These are phyloP conservation scores for Sphagnum fallax DNA, from an alignment of 228 moss, liverwort and hornwort genomes.

Conservation along the genomic window DNA sequence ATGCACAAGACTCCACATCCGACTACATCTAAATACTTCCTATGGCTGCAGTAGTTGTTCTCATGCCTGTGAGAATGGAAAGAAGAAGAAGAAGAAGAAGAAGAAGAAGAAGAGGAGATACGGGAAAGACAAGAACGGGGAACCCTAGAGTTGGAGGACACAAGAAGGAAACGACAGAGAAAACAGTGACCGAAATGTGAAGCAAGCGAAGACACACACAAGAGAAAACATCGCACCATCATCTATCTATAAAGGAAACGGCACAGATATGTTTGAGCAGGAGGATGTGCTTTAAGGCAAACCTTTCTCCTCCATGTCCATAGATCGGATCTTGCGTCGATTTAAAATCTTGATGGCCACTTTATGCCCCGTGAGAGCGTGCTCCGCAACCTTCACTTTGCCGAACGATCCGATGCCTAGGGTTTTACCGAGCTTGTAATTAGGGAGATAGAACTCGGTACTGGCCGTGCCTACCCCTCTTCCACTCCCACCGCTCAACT, in stretches of 20 bases:
- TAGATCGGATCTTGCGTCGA: slow-evolving; percentile 40
- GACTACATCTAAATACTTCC: too few species aligned
- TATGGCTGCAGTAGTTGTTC: too few species aligned
- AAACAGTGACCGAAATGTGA: neutral
- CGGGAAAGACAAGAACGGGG: too few species aligned
- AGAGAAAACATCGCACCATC: neutral
- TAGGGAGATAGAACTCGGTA: slow-evolving; percentile 33
- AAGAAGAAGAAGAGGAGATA: too few species aligned
- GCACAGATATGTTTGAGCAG: neutral
- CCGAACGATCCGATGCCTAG: slow-evolving; percentile 62
- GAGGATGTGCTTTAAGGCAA: neutral
- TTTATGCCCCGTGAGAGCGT: slow-evolving; percentile 53
- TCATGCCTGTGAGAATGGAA: too few species aligned
- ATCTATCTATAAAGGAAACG: neutral
- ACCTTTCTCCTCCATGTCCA: slow-evolving; percentile 80
- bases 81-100: too few species aligned
- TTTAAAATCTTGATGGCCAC: slow-evolving; percentile 56
- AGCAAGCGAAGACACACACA: neutral
- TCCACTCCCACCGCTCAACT: slow-evolving; percentile 20
- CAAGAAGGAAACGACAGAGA: neutral
- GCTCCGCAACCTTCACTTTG: slow-evolving; percentile 56
- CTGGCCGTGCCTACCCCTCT: slow-evolving; percentile 12
- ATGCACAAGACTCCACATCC: too few species aligned
- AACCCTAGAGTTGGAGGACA: neutral
- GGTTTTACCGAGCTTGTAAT: slow-evolving; percentile 65